Evolutionary conservation across 2,329 filamentous ascomycete genomes (phyloP), one percentile per base, ranked within the genome.

Genomic region (Paracamarosporium sp.): DNA sequence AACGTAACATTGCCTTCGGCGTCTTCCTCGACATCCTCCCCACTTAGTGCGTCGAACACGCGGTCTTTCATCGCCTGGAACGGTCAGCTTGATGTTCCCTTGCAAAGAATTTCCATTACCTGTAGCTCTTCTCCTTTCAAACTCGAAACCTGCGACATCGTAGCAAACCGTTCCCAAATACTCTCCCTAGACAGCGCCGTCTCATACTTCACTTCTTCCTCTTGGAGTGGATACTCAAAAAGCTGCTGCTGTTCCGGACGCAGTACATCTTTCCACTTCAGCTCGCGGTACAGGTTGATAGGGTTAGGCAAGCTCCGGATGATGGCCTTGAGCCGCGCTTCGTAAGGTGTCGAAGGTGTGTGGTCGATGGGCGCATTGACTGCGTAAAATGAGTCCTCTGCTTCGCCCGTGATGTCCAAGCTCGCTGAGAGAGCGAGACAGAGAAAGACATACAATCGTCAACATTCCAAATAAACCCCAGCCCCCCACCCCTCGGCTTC

Each of bases 391-490:
- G 5, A 5, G 38, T 9, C 22, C 20, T 24, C n/a, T 8, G 22
- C n/a, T n/a, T 41, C n/a, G n/a, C n/a, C n/a, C n/a, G n/a, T n/a
- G n/a, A n/a, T n/a, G n/a, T n/a, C n/a, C n/a, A n/a, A n/a, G n/a
- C n/a, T n/a, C n/a, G n/a, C n/a, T n/a, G n/a, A n/a, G n/a, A n/a
- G n/a, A n/a, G n/a, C n/a, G n/a, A n/a, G n/a, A n/a, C n/a, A n/a
- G n/a, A n/a, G n/a, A n/a, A n/a, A n/a, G n/a, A 48, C 46, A 13
- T 33, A 48, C 46, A 48, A 27, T 48, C 46, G 25, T 48, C 46
- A 13, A 48, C 31, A 12, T 48, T 48, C 46, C 46, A 48, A 13
- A 48, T 38, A 5, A 48, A 24, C 4, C 46, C 46, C 30, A 48
- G 27, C 12, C 46, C 46, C 11, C 46, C 45, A n/a, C n/a, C 46